Base-by-base conservation (phyloP, 2,329 filamentous ascomycete species). In the Hypoxylon sp. region DNA sequence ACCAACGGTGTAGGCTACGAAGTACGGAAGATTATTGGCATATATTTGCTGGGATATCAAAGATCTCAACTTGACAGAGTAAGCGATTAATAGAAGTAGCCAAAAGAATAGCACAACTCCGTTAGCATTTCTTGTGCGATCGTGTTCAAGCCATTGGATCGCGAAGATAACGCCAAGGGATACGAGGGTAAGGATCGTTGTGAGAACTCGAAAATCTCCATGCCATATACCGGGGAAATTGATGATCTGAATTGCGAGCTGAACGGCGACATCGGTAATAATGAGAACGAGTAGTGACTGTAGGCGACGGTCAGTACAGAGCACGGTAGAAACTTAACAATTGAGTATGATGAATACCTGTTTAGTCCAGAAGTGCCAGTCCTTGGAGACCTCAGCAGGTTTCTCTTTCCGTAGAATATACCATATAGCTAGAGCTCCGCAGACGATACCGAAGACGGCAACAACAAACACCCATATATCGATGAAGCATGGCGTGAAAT, bases 401-500 rank as follows among this genome's bases (percentile, higher is more conserved):
- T 88, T 86, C 76, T 90, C 91, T 80, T 88, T 92, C 73, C 86
- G 89, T 61, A 94, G 79, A 58, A 98, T 84, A 84, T 93, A 93
- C 89, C 91, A 95, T 46, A 97, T 82, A 31, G 95, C 94, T 50
- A 90, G 85, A 6, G 90, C 86, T 64, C 96, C 96, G 70, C 91
- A 86, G 24, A 98, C 61, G 24, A 98, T 84, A 14, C 95, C 94
- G 82, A 91, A 97, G 13, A 85, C 86, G 8, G 93, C 93, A 29
- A 97, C 92, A 1, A 86, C 82, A 35, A 92, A 89, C 66, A 98
- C 88, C 89, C 93, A 94, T 22, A 97, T 88, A 79, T 99, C 97
- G 75, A 98, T 90, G 78, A 99, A 99, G 84, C 96, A 99, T 44
- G 96, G 95, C 14, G 96, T 98, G 76, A 99, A 94, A 82, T 99